Evolutionary conservation across 164 flowering plant species (phyloP).

Genomic region (Tetrastigma voinierianum): DNA sequence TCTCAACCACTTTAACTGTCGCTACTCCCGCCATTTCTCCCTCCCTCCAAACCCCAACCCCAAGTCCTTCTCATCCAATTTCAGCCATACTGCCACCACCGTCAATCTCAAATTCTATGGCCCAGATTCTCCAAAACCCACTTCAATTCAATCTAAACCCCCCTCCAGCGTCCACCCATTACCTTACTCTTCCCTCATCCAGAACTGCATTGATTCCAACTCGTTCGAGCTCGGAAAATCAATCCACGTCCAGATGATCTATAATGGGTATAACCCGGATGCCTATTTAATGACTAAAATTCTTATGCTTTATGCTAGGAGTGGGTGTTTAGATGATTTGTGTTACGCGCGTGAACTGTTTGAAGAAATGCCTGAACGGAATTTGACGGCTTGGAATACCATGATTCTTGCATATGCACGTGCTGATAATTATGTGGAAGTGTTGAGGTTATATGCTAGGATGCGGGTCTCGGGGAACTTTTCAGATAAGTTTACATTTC

Average conservation of each 20-base stretch:
- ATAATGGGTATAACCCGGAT: constrained; percentile 6
- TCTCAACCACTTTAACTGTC: constrained; percentile 5
- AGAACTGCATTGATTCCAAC: constrained; percentile 7
- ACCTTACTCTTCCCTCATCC: constrained; percentile 9
- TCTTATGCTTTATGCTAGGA: too few relatives aligned
- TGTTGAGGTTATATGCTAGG: neutral
- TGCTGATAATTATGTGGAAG: constrained; percentile 1
- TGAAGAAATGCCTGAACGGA: constrained; percentile 21
- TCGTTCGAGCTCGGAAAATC: constrained; percentile 9
- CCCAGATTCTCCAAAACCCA: neutral
- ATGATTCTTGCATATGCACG: constrained; percentile 8
- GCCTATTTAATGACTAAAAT: neutral
- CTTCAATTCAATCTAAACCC: neutral
- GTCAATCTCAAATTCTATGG: neutral
- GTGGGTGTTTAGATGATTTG: too few relatives aligned
- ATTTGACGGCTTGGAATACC: constrained; percentile 22
- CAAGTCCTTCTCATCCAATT: neutral
- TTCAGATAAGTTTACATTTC: constrained; percentile 6
- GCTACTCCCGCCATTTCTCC: neutral
- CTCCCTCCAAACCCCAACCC: neutral
- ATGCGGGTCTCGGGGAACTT: constrained; percentile 4
- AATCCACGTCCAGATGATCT: constrained; percentile 3
- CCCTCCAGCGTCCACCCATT: constrained; percentile 5
- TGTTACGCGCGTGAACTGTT: constrained; percentile 6
- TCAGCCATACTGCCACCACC: neutral